Percentiles rank a stretch among this genome's conserved stretches.
phyloP scores from a whole-genome alignment of 202 grass and related monocot genomes.

The Musa balbisiana region DNA sequence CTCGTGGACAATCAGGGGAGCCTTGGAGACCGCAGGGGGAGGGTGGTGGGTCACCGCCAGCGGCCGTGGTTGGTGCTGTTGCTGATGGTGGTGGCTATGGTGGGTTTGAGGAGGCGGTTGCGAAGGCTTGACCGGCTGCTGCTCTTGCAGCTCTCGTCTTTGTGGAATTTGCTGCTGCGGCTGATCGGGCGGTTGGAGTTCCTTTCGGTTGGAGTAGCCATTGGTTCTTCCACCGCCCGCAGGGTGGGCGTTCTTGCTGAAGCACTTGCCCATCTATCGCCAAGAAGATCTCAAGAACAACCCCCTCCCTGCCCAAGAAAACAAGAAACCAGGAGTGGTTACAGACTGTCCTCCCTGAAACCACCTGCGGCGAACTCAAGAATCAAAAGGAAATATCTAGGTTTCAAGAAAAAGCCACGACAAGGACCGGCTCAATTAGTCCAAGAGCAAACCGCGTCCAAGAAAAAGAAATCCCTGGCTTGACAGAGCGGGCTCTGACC shows the following conservation, averaged over 20 bases:
- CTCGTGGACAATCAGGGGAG: not conserved
- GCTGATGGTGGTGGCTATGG: not conserved
- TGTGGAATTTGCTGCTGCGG: not conserved
- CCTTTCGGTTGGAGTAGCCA: not conserved
- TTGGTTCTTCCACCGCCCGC: not conserved
- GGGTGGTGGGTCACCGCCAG: not conserved
- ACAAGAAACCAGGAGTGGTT: not conserved
- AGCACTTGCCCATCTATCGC: constrained; percentile 7
- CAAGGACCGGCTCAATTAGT: too few relatives aligned
- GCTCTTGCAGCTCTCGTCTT: not conserved
- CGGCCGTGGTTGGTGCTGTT: not conserved
- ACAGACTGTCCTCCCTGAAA: not conserved
- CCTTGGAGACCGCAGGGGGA: not conserved
- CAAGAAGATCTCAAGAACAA: not conserved
- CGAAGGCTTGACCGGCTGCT: not conserved
- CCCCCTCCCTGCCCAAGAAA: not conserved
- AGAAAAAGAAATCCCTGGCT: too few relatives aligned
- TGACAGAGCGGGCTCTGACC: not conserved
- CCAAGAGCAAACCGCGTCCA: too few relatives aligned
- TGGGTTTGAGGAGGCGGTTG: constrained; percentile 2
- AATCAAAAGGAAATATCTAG: not conserved
- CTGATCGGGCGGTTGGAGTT: not conserved
- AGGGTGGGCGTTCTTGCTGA: not conserved
- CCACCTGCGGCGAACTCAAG: not conserved
- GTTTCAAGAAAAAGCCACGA: not conserved